Evolutionary conservation across 2,329 filamentous ascomycete species (phyloP).

Genomic region (Neonectria hederae): DNA sequence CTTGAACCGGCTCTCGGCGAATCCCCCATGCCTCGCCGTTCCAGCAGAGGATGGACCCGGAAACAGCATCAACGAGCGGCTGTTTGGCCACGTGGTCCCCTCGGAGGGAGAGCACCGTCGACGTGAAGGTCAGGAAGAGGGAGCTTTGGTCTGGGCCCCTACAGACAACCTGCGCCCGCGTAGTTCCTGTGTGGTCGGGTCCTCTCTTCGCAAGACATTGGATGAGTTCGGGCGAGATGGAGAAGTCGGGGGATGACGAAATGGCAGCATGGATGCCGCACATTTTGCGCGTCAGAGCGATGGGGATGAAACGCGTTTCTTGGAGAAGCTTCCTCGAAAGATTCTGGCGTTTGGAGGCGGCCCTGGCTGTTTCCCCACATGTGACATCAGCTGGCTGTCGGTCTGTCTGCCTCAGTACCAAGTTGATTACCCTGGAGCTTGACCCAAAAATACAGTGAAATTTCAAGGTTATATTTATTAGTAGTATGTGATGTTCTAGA

Average conservation of each 20-base stretch:
- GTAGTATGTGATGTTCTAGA: too few relatives aligned
- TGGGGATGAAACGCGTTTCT: constrained; percentile 21
- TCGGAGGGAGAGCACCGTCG: constrained; percentile 91
- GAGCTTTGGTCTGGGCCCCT: constrained; percentile 30
- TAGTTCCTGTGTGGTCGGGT: constrained; percentile 65
- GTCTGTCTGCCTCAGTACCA: neutral
- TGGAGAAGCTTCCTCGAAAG: constrained; percentile 18
- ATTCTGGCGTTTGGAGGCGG: constrained; percentile 7
- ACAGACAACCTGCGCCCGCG: constrained; percentile 44
- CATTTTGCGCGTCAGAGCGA: constrained; percentile 53
- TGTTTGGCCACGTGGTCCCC: constrained; percentile 77
- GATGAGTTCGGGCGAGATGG: constrained; percentile 50
- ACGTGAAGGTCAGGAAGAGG: constrained; percentile 71
- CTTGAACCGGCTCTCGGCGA: constrained; percentile 62
- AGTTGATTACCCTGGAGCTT: constrained; percentile 6
- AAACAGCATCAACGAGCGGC: constrained; percentile 69
- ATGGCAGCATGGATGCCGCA: constrained; percentile 69
- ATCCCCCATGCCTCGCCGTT: constrained; percentile 96
- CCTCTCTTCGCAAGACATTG: constrained; percentile 64
- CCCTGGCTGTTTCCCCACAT: constrained; percentile 4
- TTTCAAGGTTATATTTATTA: neutral
- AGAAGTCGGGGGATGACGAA: constrained; percentile 45
- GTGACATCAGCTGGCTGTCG: neutral
- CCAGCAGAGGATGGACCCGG: constrained; percentile 84
- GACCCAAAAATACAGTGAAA: neutral